Percentiles rank a stretch among this genome's conserved stretches.
These are phyloP conservation scores for Caryocar brasiliense DNA, from an alignment of 441 rosid species.

Conservation along the genomic window DNA sequence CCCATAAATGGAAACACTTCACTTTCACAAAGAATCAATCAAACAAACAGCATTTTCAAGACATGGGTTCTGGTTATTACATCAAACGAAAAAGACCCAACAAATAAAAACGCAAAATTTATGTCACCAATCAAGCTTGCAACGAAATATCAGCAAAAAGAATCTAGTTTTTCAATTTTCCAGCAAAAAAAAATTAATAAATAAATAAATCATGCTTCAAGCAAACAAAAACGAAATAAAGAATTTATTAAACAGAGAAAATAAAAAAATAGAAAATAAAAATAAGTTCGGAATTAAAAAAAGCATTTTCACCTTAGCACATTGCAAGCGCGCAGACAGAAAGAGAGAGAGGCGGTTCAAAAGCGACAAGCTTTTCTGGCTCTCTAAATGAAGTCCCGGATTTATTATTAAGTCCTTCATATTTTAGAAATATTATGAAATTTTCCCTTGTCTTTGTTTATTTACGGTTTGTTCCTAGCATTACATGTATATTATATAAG, in stretches of 20 bases:
- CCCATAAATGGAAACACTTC: neutral
- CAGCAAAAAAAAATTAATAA: neutral
- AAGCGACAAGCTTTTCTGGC: constrained; percentile 4
- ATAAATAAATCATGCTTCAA: no score
- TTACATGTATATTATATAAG: no score
- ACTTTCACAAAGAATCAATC: no score
- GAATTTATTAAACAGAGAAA: neutral
- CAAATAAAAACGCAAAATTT: neutral
- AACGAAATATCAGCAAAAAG: neutral
- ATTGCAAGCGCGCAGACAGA: constrained; percentile 9
- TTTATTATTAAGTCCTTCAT: constrained; percentile 2
- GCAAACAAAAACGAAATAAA: neutral
- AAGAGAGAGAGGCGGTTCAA: neutral
- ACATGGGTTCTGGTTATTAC: constrained; percentile 1
- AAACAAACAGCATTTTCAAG: neutral
- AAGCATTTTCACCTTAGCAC: constrained; percentile 12
- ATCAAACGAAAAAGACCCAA: neutral
- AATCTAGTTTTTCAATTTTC: neutral
- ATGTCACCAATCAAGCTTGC: neutral
- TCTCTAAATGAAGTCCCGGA: constrained; percentile 4
- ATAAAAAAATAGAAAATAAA: neutral
- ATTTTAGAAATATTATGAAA: neutral
- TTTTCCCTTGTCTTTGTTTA: no score
- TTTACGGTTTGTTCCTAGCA: no score
- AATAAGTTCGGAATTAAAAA: neutral